Evolutionary conservation across 805 yeast species (phyloP), one percentile per base, ranked within the genome.

Genomic region (Cyberlindnera samutprakarnensis): DNA sequence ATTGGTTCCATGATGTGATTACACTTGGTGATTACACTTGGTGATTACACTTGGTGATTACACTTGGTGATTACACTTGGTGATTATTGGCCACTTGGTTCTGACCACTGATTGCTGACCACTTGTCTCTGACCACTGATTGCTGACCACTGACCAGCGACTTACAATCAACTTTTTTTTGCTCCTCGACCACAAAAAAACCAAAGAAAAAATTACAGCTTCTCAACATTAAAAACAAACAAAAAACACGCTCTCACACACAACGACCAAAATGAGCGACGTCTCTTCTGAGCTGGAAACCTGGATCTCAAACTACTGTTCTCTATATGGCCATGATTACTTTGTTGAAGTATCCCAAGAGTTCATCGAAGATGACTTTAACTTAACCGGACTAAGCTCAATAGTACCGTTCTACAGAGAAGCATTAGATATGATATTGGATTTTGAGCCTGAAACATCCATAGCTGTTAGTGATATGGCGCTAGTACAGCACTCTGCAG

Each of bases 301-400:
- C 16, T 70, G 76, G 76, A 66, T 70, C 41, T 64, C 66, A 44
- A 72, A 68, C 46, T 70, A 64, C 52, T 70, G 75, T 46, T 66
- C 67, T 25, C 53, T 66, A 15, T 70, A 68, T 43, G 77, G 75
- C 20, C 75, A 86, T 52, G 94, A 92, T 52, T 90, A 78, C 55
- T 87, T 87, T 56, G 94, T 88, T 27, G 94, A 88, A 46, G 95
- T 92, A 6, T 70, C 87, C 1, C 86, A 83, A 29, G 96, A 86
- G 30, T 92, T 87, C 57, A 85, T 92, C 39, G 96, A 88, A 48
- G 98, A 92, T 57, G 97, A 92, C 45, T 92, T 92, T 68, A 92
- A 92, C 54, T 68, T 92, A 49, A 88, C 97, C 1, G 96, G 97
- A 1, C 67, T 92, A 32, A 69, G 81, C 20, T 71, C 78, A 43